phyloP scores from a whole-genome alignment of 805 yeast species.

The Saturnispora diversa region DNA sequence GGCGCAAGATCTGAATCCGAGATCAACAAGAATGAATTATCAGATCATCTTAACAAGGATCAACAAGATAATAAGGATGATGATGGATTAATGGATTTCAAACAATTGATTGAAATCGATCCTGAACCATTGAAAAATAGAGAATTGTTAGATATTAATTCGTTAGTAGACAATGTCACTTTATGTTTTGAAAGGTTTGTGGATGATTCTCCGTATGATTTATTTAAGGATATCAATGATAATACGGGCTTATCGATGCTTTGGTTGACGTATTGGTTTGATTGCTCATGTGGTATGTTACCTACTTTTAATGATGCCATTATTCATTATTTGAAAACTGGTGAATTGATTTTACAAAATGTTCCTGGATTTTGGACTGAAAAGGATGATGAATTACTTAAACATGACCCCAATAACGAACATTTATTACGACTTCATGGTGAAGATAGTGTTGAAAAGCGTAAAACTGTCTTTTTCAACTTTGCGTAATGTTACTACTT shows the following conservation, averaged over 20 bases:
- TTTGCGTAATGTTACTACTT: neutral
- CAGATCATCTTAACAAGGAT: conserved; percentile 3
- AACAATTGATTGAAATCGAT: conserved; percentile 20
- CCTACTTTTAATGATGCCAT: conserved; percentile 26
- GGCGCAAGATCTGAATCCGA: conserved; percentile 7
- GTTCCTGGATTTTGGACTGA: conserved; percentile 29
- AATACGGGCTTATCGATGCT: conserved; percentile 25
- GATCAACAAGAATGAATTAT: neutral
- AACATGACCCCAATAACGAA: conserved; percentile 19
- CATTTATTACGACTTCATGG: conserved; percentile 26
- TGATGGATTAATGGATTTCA: conserved; percentile 17
- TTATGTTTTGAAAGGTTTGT: conserved; percentile 23
- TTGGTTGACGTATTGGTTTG: conserved; percentile 30
- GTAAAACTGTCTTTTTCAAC: conserved; percentile 25
- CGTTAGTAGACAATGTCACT: conserved; percentile 20
- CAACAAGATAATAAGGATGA: conserved; percentile 13
- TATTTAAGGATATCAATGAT: conserved; percentile 25
- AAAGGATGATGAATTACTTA: conserved; percentile 26
- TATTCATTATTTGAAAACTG: conserved; percentile 24
- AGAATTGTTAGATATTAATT: conserved; percentile 18
- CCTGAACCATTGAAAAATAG: conserved; percentile 27
- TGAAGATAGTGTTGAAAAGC: conserved; percentile 25
- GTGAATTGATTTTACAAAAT: conserved; percentile 23
- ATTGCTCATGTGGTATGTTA: conserved; percentile 29
- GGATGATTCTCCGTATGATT: conserved; percentile 23